These are phyloP conservation scores for Aphanomyces euteiches DNA, from an alignment of 352 stramenopile species.

Conservation along the genomic window DNA sequence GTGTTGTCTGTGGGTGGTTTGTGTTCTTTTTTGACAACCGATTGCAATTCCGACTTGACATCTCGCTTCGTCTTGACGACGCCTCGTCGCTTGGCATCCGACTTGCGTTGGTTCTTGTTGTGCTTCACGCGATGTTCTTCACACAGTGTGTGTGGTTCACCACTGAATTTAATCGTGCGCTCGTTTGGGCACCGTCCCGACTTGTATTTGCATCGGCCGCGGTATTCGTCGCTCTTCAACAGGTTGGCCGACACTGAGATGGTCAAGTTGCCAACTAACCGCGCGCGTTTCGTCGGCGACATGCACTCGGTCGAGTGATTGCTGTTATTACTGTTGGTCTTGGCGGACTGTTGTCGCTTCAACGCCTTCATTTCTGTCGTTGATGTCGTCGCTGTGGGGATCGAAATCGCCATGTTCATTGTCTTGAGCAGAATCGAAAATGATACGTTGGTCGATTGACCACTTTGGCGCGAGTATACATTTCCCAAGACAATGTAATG, in stretches of 20 bases:
- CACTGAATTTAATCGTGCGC: constrained; percentile 31
- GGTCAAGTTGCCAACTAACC: constrained; percentile 25
- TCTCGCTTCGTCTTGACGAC: constrained; percentile 15
- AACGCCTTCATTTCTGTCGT: constrained; percentile 4
- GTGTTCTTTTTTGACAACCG: constrained; percentile 15
- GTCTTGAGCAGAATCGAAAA: constrained; percentile 18
- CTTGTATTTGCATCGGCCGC: constrained; percentile 33
- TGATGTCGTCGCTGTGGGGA: background rate
- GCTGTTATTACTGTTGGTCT: background rate
- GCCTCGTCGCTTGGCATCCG: constrained; percentile 30
- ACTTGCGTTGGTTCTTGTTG: constrained; percentile 34
- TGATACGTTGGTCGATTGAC: constrained; percentile 20
- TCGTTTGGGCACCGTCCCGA: constrained; percentile 28
- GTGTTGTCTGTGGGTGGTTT: background rate
- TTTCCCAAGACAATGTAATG: background rate
- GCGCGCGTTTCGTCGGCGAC: constrained; percentile 16
- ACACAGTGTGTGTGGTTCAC: constrained; percentile 29
- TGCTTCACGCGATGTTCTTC: constrained; percentile 31
- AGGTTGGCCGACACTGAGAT: constrained; percentile 28
- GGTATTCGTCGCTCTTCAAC: constrained; percentile 25
- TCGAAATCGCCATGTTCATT: constrained; percentile 21
- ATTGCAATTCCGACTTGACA: background rate
- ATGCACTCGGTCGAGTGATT: background rate
- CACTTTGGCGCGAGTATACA: background rate
- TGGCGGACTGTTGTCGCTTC: constrained; percentile 1